Base-by-base conservation (phyloP, 805 yeast species). In the Lachancea thermotolerans region DNA sequence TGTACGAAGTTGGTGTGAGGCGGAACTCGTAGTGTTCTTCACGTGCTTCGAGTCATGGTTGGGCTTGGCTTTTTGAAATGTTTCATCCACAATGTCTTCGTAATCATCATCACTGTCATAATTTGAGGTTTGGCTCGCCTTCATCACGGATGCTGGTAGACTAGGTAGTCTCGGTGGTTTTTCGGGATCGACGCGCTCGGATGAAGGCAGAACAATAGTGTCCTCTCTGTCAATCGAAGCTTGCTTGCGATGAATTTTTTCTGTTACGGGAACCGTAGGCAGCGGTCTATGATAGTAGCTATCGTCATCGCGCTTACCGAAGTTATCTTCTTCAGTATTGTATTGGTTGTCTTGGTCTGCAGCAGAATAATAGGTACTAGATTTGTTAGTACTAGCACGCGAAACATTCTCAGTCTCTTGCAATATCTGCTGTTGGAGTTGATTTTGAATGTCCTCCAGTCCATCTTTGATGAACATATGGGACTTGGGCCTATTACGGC, bases 401-500 rank as follows among this genome's bases (percentile, higher is more conserved):
- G 50, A 47, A 11, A 27, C 37, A 12, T 34, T 29, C n/a, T 25
- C 42, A 37, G 42, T 25, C 6, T 34, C 30, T 2, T 29, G 33
- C 2, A 29, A 27, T 48, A 54, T 44, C 31, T 54, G 56, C 18
- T 51, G 53, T 35, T 52, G 50, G 8, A 55, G 42, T 42, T 50
- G 54, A 8, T 45, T 45, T 34, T 55, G 55, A 9, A 55, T 54
- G 25, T 49, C 52, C 16, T 55, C 57, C 14, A 54, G 39, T 35
- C 55, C 52, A 36, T 57, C 56, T 34, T 55, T 55, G 17, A 58
- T 49, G 39, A 54, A 55, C 12, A 58, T 40, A 18, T 55, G 56
- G 6, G 67, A 62, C 16, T 44, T 49, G 10, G 67, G 67, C 46
- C 68, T 57, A 16, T 58, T 55, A 41, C 55, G 58, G 39, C 52